Base-by-base conservation (phyloP, 371 early-diverging fungal genomes). In the Encephalitozoon romaleae region DNA sequence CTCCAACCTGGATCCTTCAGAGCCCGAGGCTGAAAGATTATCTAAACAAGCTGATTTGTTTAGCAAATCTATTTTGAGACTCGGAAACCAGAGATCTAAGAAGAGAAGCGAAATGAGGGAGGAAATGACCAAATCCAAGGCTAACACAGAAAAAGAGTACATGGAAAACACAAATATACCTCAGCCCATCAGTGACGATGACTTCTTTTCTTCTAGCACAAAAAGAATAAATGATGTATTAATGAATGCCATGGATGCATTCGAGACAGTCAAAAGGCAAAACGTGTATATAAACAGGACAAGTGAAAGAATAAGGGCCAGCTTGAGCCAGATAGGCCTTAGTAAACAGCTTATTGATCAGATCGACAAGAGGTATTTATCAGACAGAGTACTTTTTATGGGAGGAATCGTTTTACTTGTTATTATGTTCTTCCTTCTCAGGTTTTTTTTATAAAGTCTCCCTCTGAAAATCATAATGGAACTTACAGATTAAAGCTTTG, bases 311-410 rank as follows among this genome's bases (percentile, higher is more conserved):
- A 53, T 83, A 18, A 74, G 65, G 32, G 25, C n/a, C 9, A 78
- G 78, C 0, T 52, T 78, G 28, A 64, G 12, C 11, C 77, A 47
- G 38, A 21, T 82, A n/a, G 82, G 82, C 12, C 18, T 77, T 5
- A 75, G 78, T 63, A 70, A 49, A 38, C 42, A 76, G 9, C 23
- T 74, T 2, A 49, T 82, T 28, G 53, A 72, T 12, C 55, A 72
- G 45, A 82, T 82, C 21, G 73, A 72, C 67, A 67, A 30, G 25
- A 79, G 82, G 66, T 76, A 74, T 53, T 43, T 73, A 26, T 66
- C 70, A 21, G 82, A 82, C 73, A 75, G 79, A 11, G 47, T 21
- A 0, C 42, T 79, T 18, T 82, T 82, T 67, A 66, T 70, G 23
- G 59, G 30, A 32, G 59, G 81, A 34, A 25, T 82, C n/a, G 69